Evolutionary conservation across 768 basidiomycete species (phyloP).

Genomic region (Russula sp.): DNA sequence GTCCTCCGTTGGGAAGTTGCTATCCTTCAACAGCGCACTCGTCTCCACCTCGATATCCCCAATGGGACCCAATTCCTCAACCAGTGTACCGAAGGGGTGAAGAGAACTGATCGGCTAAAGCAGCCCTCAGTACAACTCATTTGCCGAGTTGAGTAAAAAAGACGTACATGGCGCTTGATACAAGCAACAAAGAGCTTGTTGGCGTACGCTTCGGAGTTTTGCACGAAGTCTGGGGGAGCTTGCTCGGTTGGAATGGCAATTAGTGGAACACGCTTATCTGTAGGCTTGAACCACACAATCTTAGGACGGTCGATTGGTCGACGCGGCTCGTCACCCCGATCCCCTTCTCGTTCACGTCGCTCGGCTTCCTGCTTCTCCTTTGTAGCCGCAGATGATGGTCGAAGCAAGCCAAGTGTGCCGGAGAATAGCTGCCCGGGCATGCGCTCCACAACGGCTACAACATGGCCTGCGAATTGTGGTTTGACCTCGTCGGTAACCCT

Average conservation of each 20-base stretch:
- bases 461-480: conserved; percentile 97
- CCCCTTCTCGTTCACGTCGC: conserved; percentile 93
- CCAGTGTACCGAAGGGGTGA: conserved; percentile 97
- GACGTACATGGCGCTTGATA: conserved; percentile 92
- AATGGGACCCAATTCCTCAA: conserved; percentile 96
- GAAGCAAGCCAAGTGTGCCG: conserved; percentile 90
- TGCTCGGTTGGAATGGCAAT: conserved; percentile 99
- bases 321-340: conserved; percentile 79
- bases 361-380: conserved; percentile 99
- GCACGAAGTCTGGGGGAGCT: conserved; percentile 93
- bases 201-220: conserved; percentile 87
- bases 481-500: conserved; percentile 97
- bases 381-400: conserved; percentile 94
- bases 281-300: conserved; percentile 99
- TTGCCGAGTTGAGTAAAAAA: conserved; percentile 16
- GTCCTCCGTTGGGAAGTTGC: conserved; percentile 98
- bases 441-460: conserved; percentile 98
- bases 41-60: conserved; percentile 99
- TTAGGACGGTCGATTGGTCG: conserved; percentile 89
- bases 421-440: conserved; percentile 99
- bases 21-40: conserved; percentile 94
- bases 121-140: conserved; percentile 30
- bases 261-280: conserved; percentile 96
- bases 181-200: conserved; percentile 95
- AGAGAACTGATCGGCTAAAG: conserved; percentile 86